A percentile compares a stretch with the other conserved stretches of the same genome.
phyloP scores from a whole-genome alignment of 306 rosid genomes.

The Cicer chorassanicum region DNA sequence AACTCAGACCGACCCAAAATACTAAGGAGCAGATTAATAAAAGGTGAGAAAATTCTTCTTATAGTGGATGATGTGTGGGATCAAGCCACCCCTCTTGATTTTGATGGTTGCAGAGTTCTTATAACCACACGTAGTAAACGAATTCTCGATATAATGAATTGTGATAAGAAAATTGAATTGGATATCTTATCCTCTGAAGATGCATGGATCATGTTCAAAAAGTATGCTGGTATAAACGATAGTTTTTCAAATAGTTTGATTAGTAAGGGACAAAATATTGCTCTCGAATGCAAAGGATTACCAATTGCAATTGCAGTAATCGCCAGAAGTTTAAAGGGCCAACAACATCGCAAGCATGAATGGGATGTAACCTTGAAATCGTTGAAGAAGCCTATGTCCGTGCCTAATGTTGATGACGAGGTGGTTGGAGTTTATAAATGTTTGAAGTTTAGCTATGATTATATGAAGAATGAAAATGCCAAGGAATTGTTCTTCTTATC shows the following conservation, averaged over 20 bases:
- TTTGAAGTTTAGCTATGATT: conserved; percentile 8
- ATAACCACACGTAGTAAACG: background rate
- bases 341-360: background rate
- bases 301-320: conserved; percentile 12
- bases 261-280: background rate
- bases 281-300: conserved; percentile 35
- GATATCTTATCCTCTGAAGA: background rate
- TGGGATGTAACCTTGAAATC: background rate
- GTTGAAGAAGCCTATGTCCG: background rate
- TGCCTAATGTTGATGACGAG: background rate
- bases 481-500: conserved; percentile 27
- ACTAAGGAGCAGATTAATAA: background rate
- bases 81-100: background rate
- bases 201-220: background rate
- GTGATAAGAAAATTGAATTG: background rate
- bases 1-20: background rate
- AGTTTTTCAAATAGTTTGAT: background rate
- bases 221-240: background rate
- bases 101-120: conserved; percentile 6
- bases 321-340: background rate
- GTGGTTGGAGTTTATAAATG: background rate
- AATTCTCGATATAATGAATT: background rate
- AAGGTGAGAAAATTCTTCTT: conserved; percentile 16
- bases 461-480: background rate
- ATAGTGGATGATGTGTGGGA: conserved; percentile 40